Conservation (phyloP, 2,329 filamentous ascomycete species). For the Hypoxylon rubiginosum region DNA sequence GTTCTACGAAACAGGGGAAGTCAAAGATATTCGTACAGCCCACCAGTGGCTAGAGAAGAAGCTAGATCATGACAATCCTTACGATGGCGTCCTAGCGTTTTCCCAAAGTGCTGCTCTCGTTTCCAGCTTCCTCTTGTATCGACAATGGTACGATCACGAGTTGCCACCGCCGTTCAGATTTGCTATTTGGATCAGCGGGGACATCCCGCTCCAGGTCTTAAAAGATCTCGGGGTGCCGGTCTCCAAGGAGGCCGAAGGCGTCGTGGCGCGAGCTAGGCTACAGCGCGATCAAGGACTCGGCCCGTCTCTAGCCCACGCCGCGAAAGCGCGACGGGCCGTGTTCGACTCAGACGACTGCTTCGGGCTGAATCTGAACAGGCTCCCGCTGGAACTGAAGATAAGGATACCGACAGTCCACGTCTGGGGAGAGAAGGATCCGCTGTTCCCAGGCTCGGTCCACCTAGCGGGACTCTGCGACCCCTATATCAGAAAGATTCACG, state of each 20-base stretch:
- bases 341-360: slow-evolving; percentile 52
- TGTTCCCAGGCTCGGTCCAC: slow-evolving; percentile 47
- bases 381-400: slow-evolving; percentile 50
- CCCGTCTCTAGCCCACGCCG: slow-evolving; percentile 38
- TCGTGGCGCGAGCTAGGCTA: slow-evolving; percentile 44
- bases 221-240: slow-evolving; percentile 53
- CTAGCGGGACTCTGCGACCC: slow-evolving; percentile 50
- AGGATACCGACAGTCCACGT: slow-evolving; percentile 50
- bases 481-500: slow-evolving; percentile 48
- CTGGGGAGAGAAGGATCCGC: slow-evolving; percentile 46
- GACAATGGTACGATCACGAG: slow-evolving; percentile 51
- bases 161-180: slow-evolving; percentile 54
- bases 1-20: slow-evolving; percentile 38
- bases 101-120: slow-evolving; percentile 55
- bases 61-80: slow-evolving; percentile 46
- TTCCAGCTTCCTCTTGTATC: slow-evolving; percentile 57
- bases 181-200: slow-evolving; percentile 58
- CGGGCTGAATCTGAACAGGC: slow-evolving; percentile 49
- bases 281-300: slow-evolving; percentile 34
- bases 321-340: slow-evolving; percentile 42
- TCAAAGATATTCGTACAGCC: slow-evolving; percentile 52
- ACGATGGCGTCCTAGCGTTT: slow-evolving; percentile 48
- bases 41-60: slow-evolving; percentile 55
- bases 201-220: slow-evolving; percentile 54
- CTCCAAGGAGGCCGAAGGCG: slow-evolving; percentile 48